These are phyloP conservation scores for Globisporangium paroecandrum DNA, from an alignment of 352 stramenopile genomes.

Conservation along the genomic window DNA sequence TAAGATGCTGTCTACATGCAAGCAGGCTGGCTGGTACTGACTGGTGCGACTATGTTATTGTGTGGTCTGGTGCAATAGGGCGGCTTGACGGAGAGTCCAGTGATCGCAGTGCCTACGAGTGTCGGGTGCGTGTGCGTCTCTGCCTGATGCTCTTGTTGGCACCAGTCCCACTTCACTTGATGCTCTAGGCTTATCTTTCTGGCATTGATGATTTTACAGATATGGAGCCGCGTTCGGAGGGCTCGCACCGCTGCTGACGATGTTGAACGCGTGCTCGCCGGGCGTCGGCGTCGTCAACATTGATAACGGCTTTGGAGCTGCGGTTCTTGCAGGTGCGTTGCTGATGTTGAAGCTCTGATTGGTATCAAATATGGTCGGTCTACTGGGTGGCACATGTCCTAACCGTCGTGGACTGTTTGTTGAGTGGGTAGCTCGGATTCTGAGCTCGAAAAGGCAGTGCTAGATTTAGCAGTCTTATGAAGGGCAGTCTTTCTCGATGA, in stretches of 20 bases:
- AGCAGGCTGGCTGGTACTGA: neutral
- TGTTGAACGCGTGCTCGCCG: constrained; percentile 97
- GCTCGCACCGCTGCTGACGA: constrained; percentile 94
- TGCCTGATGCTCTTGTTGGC: neutral
- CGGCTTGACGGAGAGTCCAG: constrained; percentile 74
- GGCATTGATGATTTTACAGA: constrained; percentile 12
- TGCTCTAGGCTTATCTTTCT: neutral
- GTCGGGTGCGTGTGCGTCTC: constrained; percentile 84
- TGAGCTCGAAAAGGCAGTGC: neutral
- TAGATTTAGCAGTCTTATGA: neutral
- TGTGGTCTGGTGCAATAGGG: constrained; percentile 33
- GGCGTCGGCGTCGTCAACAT: constrained; percentile 99
- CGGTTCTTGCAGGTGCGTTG: constrained; percentile 85
- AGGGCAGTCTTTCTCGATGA: no score
- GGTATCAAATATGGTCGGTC: neutral
- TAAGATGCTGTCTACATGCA: neutral
- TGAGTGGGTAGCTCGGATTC: neutral
- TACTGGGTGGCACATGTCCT: neutral
- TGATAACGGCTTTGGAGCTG: constrained; percentile 97
- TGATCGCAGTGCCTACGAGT: constrained; percentile 90
- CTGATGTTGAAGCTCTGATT: constrained; percentile 1
- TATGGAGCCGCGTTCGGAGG: constrained; percentile 87
- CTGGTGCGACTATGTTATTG: neutral
- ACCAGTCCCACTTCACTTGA: neutral
- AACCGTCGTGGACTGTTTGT: neutral